Percentiles rank a stretch among this genome's conserved stretches.
phyloP scores from a whole-genome alignment of 768 basidiomycete species.

The Mycena filopes region DNA sequence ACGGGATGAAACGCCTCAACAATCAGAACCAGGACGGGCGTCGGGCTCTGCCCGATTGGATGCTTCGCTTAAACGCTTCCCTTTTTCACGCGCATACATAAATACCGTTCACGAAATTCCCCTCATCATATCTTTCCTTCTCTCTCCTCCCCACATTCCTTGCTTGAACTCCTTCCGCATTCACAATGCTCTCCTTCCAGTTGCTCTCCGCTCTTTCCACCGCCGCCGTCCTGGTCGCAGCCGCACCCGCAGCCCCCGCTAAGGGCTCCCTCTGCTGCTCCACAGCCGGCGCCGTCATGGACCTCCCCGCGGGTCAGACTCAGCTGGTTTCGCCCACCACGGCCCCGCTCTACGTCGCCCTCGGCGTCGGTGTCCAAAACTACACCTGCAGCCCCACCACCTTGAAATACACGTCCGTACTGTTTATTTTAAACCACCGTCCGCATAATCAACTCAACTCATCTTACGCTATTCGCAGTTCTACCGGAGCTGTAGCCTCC shows the following conservation, averaged over 20 bases:
- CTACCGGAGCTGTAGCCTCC: slow-evolving; percentile 37
- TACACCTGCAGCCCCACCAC: slow-evolving; percentile 49
- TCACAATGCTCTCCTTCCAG: slow-evolving; percentile 38
- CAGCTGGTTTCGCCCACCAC: slow-evolving; percentile 48
- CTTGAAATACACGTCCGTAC: slow-evolving; percentile 49
- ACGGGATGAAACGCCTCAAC: too few species aligned
- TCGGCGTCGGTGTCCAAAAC: slow-evolving; percentile 57
- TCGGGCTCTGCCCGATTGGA: too few species aligned
- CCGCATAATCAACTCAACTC: too few species aligned
- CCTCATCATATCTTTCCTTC: too few species aligned
- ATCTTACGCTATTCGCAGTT: slow-evolving; percentile 40
- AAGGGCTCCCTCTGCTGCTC: slow-evolving; percentile 35
- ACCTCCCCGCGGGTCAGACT: slow-evolving; percentile 41
- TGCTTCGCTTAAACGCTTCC: too few species aligned
- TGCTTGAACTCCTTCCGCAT: slow-evolving; percentile 25
- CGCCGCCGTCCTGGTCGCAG: slow-evolving; percentile 33
- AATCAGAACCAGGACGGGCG: too few species aligned
- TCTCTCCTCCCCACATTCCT: too few species aligned
- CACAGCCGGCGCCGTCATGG: slow-evolving; percentile 36
- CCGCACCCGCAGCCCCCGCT: slow-evolving; percentile 29
- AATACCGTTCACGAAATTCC: too few species aligned
- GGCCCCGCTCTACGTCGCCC: slow-evolving; percentile 50
- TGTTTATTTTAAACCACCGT: too few species aligned
- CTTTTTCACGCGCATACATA: too few species aligned
- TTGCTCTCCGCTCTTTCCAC: slow-evolving; percentile 38